A percentile compares a stretch with the other conserved stretches of the same genome.
Conservation (phyloP, 176 grass and related monocot genomes). For the Oryza longistaminata region DNA sequence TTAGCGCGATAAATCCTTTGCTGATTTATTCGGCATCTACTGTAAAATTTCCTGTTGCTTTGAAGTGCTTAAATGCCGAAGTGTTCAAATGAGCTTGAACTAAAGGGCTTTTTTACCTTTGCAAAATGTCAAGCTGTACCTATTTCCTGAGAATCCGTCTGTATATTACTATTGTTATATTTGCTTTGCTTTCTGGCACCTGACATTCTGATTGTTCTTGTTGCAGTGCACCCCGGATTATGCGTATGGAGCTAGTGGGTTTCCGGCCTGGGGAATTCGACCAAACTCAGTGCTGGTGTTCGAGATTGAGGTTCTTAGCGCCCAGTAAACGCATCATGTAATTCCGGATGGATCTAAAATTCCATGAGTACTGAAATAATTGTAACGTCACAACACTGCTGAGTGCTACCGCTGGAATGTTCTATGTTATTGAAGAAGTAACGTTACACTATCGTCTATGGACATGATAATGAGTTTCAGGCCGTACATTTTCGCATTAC, state of each 20-base stretch:
- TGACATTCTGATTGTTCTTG: slow-evolving; percentile 25
- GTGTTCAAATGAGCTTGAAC: background rate
- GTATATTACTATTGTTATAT: too few species aligned
- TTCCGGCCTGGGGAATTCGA: slow-evolving; percentile 75
- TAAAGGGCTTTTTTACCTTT: slow-evolving; percentile 13
- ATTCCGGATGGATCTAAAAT: slow-evolving; percentile 6
- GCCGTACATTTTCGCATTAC: background rate
- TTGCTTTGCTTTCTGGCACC: background rate
- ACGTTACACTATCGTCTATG: background rate
- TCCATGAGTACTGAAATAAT: slow-evolving; percentile 40
- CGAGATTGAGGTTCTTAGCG: slow-evolving; percentile 83
- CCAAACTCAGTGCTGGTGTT: slow-evolving; percentile 73
- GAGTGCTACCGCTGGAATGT: slow-evolving; percentile 8
- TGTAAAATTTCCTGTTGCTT: slow-evolving; percentile 7
- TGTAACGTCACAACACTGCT: background rate
- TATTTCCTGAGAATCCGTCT: background rate
- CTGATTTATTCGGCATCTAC: background rate
- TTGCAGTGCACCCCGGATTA: slow-evolving; percentile 94
- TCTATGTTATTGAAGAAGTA: background rate
- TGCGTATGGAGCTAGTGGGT: slow-evolving; percentile 76
- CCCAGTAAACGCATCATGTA: slow-evolving; percentile 42
- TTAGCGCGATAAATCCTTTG: background rate
- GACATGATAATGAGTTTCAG: background rate
- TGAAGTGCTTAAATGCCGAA: background rate
- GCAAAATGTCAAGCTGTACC: background rate